Evolutionary conservation across 2,329 filamentous ascomycete genomes (phyloP), one percentile per base, ranked within the genome.

Genomic region (Clonostachys solani): DNA sequence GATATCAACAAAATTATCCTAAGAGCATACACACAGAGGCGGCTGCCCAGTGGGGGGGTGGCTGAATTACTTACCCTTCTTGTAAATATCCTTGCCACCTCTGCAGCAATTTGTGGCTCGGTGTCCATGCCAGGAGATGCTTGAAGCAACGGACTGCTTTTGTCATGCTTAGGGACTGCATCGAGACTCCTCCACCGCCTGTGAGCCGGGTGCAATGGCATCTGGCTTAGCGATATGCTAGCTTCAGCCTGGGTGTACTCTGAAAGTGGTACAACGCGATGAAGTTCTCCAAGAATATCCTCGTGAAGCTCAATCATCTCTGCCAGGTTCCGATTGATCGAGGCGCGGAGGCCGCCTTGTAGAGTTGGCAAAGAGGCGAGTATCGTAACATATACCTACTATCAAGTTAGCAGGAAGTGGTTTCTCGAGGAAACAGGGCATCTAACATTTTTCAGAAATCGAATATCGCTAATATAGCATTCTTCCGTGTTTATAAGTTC

Each of bases 401-500:
- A 38, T 38, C 10, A 38, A 15, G 36, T n/a, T 38, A 38, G 15
- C 15, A n/a, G 15, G 8, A n/a, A 38, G 12, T 34, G 13, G 15
- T 12, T 29, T 29, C 23, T 29, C 23, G 23, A 10, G 10, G 17
- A 7, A 36, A n/a, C 5, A 10, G 13, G n/a, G 13, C 15, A 7
- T 16, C 82, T 61, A 70, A 92, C 92, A 67, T 95, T 91, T 62
- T 87, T 86, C 49, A 97, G 73, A 54, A 94, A 90, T 56, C 89
- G 89, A 49, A 97, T 67, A 58, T 96, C 92, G 15, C 85, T 82
- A 56, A 97, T 84, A 62, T 97, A 97, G 58, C 86, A 83, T 61
- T 94, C 87, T 64, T 97, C 94, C 0, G 92, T 95, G 48, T 71
- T 79, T 50, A 96, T 82, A 44, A 97, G 72, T 67, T 97, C 94